phyloP scores from a whole-genome alignment of 2,329 filamentous ascomycete species.

The Zelopaecilomyces penicillatus region DNA sequence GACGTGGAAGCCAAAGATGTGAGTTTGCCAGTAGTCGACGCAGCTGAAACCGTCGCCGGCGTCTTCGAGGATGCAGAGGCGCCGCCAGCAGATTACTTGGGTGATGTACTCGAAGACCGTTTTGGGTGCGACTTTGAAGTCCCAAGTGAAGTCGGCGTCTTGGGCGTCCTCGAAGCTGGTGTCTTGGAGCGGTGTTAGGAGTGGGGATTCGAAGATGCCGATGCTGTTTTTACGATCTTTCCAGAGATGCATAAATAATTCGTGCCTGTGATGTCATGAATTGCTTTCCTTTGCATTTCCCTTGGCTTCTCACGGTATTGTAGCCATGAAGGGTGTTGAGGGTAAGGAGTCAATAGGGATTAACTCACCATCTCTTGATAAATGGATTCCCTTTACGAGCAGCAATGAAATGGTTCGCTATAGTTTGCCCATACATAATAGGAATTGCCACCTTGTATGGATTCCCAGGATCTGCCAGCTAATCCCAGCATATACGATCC shows the following conservation, averaged over 20 bases:
- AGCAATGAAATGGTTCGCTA: conserved; percentile 34
- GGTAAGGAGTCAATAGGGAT: not conserved
- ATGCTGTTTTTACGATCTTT: conserved; percentile 21
- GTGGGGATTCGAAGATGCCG: conserved; percentile 23
- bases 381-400: conserved; percentile 32
- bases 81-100: conserved; percentile 22
- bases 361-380: conserved; percentile 30
- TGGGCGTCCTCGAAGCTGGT: conserved; percentile 17
- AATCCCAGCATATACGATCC: conserved; percentile 33
- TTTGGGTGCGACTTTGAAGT: conserved; percentile 16
- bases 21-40: conserved; percentile 22
- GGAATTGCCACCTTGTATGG: conserved; percentile 20
- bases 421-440: conserved; percentile 14
- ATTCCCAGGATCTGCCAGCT: conserved; percentile 24
- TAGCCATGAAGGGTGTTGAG: too few species aligned
- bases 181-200: conserved; percentile 12
- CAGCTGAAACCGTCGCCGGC: conserved; percentile 24
- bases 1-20: conserved; percentile 16
- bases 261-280: conserved; percentile 22
- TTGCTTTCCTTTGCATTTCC: too few species aligned
- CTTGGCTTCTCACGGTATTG: too few species aligned
- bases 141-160: conserved; percentile 23
- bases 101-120: conserved; percentile 24
- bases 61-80: conserved; percentile 25
- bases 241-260: conserved; percentile 28